These are phyloP conservation scores for Epichloe festucae DNA, from an alignment of 2,329 filamentous ascomycete genomes.

Conservation along the genomic window DNA sequence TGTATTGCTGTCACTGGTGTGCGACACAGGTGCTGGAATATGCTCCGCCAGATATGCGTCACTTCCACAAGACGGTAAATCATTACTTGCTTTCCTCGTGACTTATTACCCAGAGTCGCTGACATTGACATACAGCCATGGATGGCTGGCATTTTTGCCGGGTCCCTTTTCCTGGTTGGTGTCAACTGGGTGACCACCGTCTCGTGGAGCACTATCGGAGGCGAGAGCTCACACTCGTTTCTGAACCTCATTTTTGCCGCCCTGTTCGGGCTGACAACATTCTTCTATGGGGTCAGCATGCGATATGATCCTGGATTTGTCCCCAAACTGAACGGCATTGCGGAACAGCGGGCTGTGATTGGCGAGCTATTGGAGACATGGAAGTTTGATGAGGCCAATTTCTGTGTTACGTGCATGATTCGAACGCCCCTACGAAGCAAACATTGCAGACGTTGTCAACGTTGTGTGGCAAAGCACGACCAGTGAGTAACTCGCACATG, in stretches of 20 bases:
- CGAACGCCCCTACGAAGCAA: conserved; percentile 86
- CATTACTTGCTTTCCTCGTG: background rate
- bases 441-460: conserved; percentile 82
- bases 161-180: conserved; percentile 68
- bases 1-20: conserved; percentile 62
- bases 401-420: conserved; percentile 91
- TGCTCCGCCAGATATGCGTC: conserved; percentile 77
- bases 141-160: conserved; percentile 86
- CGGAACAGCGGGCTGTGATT: conserved; percentile 79
- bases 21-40: conserved; percentile 68
- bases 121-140: conserved; percentile 49
- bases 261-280: conserved; percentile 54
- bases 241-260: conserved; percentile 63
- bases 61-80: conserved; percentile 76
- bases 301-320: conserved; percentile 82
- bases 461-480: conserved; percentile 92
- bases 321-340: conserved; percentile 78
- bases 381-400: conserved; percentile 90
- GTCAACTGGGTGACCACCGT: conserved; percentile 63
- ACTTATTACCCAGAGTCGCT: background rate
- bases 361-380: conserved; percentile 72
- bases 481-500: conserved; percentile 48
- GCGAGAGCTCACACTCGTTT: conserved; percentile 42
- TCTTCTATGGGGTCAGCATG: conserved; percentile 85
- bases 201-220: conserved; percentile 35